Base-by-base conservation (phyloP, 345 rosid genomes). In the Citrus reticulata region DNA sequence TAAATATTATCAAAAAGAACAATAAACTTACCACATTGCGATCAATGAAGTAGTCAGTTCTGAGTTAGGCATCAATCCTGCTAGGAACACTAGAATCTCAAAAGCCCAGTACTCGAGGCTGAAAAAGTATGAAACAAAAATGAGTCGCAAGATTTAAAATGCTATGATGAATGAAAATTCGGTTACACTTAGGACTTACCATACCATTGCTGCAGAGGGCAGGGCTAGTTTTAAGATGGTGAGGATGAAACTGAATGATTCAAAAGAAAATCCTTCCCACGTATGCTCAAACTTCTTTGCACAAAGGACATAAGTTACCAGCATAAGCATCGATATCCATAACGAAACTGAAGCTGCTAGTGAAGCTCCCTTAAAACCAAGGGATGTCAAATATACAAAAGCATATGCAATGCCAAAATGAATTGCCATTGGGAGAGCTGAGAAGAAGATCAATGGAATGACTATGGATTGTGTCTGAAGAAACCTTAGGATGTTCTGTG, bases 21-120 rank as follows among this genome's bases (percentile, higher is more conserved):
- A 9, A 6, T 9, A 22, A 9, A 60, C 37, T 62, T 62, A 62
- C 91, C 88, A 84, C 75, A 88, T 86, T 61, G 88, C 91, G 11
- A 82, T 76, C 63, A 86, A 35, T 17, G 89, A 86, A 42, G 88
- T 83, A 16, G 86, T 64, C 40, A 71, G 64, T 59, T 81, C 86
- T 0, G 89, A 68, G 51, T 88, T 74, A 5, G 84, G 80, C 87
- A 86, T 85, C 64, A 74, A 1, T 79, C 89, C 85, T 16, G 91
- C 91, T 7, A 88, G 10, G n/a, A 86, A 58, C n/a, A 86, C 88
- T 57, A 88, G 78, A 70, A 85, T 70, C 83, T 88, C 89, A 13
- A 86, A 88, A 11, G 89, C 89, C 91, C 91, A 82, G 17, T 73
- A 62, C 65, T 60, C 65, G 11, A 60, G 25, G 65, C 65, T 60